Evolutionary conservation across 495 filamentous ascomycete species (phyloP).

Genomic region (Penicillium daleae): DNA sequence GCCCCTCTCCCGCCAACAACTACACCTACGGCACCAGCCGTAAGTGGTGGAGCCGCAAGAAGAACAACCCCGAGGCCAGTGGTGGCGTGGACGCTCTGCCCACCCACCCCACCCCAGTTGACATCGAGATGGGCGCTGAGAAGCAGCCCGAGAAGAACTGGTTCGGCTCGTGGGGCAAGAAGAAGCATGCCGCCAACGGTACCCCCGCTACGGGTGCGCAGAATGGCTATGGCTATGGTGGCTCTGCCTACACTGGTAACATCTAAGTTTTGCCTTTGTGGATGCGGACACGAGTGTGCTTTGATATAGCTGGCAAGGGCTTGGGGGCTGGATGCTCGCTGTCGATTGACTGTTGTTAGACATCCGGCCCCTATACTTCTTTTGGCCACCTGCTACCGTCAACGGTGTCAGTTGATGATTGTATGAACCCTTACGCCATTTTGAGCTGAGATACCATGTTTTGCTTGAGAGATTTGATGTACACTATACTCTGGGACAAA

Average conservation of each 20-base stretch:
- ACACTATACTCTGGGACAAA: constrained; percentile 3
- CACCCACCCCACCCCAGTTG: constrained; percentile 40
- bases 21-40: constrained; percentile 72
- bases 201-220: constrained; percentile 13
- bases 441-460: constrained; percentile 33
- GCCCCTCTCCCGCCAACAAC: constrained; percentile 74
- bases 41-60: constrained; percentile 53
- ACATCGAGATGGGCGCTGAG: constrained; percentile 40
- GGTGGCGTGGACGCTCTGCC: constrained; percentile 38
- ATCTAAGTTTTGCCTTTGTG: constrained; percentile 24
- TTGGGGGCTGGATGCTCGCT: background rate
- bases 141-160: constrained; percentile 33
- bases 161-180: constrained; percentile 29
- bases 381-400: background rate
- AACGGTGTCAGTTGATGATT: constrained; percentile 25
- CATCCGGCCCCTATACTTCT: background rate
- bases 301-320: background rate
- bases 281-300: background rate
- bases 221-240: constrained; percentile 39
- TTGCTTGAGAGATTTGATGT: constrained; percentile 23
- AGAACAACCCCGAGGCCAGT: constrained; percentile 41
- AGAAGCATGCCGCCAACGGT: constrained; percentile 26
- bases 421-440: constrained; percentile 25
- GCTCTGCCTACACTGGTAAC: constrained; percentile 46
- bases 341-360: background rate